Percentiles rank a stretch among this genome's conserved stretches.
These are phyloP conservation scores for Colletotrichum falcatum DNA, from an alignment of 2,329 filamentous ascomycete genomes.

Conservation along the genomic window DNA sequence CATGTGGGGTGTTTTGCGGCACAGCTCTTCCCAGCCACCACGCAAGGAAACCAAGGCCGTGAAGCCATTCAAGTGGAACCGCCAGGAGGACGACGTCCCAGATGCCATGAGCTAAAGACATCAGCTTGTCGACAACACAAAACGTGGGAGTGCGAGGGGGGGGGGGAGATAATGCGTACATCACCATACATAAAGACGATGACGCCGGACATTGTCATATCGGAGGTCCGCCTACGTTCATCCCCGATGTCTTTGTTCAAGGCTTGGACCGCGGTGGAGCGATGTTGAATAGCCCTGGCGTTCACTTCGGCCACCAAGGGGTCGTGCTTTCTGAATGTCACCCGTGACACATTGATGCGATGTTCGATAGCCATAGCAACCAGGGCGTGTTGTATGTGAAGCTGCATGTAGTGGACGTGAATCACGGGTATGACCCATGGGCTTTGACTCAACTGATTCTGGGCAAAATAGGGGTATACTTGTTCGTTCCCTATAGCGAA, in stretches of 20 bases:
- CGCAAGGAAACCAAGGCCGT: conserved; percentile 30
- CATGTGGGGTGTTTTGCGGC: not conserved
- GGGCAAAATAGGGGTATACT: conserved; percentile 12
- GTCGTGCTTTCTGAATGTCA: conserved; percentile 25
- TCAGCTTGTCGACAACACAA: not conserved
- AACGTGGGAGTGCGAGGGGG: not conserved
- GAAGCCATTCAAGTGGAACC: conserved; percentile 48
- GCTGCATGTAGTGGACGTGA: conserved; percentile 14
- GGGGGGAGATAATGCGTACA: not conserved
- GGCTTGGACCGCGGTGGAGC: conserved; percentile 48
- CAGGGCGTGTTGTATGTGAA: conserved; percentile 34
- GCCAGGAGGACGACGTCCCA: conserved; percentile 50
- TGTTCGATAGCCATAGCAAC: conserved; percentile 51
- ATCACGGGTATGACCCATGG: conserved; percentile 24
- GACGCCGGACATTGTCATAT: conserved; percentile 15
- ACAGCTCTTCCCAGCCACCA: conserved; percentile 26
- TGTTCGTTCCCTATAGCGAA: conserved; percentile 27
- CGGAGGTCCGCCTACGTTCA: conserved; percentile 38
- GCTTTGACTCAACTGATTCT: conserved; percentile 22
- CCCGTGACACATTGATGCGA: conserved; percentile 48
- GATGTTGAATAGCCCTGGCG: conserved; percentile 47
- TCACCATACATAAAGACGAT: conserved; percentile 34
- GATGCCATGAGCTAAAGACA: conserved; percentile 40
- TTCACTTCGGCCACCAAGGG: conserved; percentile 41
- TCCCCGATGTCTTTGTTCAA: conserved; percentile 46